phyloP scores from a whole-genome alignment of 2,329 filamentous ascomycete species.

The Nigrospora oryzae region DNA sequence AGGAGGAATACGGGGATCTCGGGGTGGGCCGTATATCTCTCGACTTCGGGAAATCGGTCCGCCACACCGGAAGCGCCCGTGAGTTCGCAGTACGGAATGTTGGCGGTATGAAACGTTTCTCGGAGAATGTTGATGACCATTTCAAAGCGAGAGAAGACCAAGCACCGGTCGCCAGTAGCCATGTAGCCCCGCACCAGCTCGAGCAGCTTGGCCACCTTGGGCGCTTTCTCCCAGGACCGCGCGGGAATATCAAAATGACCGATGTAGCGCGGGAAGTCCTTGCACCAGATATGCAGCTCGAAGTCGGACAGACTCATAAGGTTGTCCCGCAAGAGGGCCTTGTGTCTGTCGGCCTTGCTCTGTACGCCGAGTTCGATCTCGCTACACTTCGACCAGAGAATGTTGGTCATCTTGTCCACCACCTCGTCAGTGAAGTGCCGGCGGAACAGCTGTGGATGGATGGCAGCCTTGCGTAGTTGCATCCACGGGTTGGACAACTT shows the following conservation, averaged over 20 bases:
- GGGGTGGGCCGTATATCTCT: conserved; percentile 70
- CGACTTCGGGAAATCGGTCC: conserved; percentile 78
- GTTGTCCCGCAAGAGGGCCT: conserved; percentile 45
- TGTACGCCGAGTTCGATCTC: conserved; percentile 36
- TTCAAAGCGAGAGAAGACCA: conserved; percentile 92
- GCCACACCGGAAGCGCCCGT: conserved; percentile 78
- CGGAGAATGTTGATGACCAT: conserved; percentile 86
- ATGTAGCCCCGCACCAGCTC: conserved; percentile 67
- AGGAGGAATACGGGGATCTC: conserved; percentile 86
- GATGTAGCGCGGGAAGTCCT: conserved; percentile 46
- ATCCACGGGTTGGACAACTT: conserved; percentile 67
- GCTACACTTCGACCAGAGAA: conserved; percentile 62
- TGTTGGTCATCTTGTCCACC: conserved; percentile 68
- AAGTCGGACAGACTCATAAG: conserved; percentile 54
- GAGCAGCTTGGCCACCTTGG: conserved; percentile 78
- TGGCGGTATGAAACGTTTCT: conserved; percentile 65
- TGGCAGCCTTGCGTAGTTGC: conserved; percentile 83
- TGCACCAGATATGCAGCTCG: conserved; percentile 57
- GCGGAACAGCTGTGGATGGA: conserved; percentile 84
- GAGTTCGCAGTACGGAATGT: conserved; percentile 73
- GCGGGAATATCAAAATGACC: conserved; percentile 43
- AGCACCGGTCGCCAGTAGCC: conserved; percentile 71
- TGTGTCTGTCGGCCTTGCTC: conserved; percentile 34
- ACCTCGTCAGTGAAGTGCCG: conserved; percentile 68
- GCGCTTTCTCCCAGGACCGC: conserved; percentile 52